Evolutionary conservation across 495 filamentous ascomycete species (phyloP).

Genomic region (Parathielavia hyrcaniae): DNA sequence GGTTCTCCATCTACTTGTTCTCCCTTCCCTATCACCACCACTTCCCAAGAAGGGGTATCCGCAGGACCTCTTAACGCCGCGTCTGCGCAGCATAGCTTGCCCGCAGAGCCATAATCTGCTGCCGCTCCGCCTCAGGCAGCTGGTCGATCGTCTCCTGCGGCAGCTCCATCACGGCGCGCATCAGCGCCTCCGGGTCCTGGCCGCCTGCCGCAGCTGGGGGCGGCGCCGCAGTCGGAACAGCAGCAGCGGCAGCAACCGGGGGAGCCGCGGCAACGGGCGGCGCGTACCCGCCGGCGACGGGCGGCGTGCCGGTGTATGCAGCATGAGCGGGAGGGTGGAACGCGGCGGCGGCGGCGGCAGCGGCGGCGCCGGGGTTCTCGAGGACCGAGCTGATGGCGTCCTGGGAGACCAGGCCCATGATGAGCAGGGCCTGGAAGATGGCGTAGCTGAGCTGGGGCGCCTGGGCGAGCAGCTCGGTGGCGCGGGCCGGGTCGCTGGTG

Average conservation of each 20-base stretch:
- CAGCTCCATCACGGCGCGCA: slow-evolving; percentile 70
- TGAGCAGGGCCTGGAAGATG: slow-evolving; percentile 88
- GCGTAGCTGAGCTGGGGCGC: slow-evolving; percentile 93
- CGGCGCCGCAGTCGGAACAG: slow-evolving; percentile 30
- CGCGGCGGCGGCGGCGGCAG: slow-evolving; percentile 21
- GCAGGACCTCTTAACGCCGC: slow-evolving; percentile 7
- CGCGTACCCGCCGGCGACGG: slow-evolving; percentile 36
- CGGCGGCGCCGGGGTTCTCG: slow-evolving; percentile 30
- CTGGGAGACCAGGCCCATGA: slow-evolving; percentile 83
- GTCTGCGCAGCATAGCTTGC: slow-evolving; percentile 23
- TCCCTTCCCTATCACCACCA: not conserved
- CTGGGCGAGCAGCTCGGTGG: slow-evolving; percentile 78
- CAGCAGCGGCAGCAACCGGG: slow-evolving; percentile 37
- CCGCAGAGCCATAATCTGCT: slow-evolving; percentile 66
- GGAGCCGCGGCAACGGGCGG: slow-evolving; percentile 47
- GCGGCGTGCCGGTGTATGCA: slow-evolving; percentile 45
- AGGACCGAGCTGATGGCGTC: slow-evolving; percentile 46
- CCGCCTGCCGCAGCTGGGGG: slow-evolving; percentile 40
- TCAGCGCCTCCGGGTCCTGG: slow-evolving; percentile 57
- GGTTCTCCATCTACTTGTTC: not conserved
- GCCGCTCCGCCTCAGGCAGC: slow-evolving; percentile 63
- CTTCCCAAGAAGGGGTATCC: not conserved
- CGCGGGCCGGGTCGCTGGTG: slow-evolving; percentile 70
- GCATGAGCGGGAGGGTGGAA: slow-evolving; percentile 52
- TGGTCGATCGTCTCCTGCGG: slow-evolving; percentile 68